Evolutionary conservation across 768 basidiomycete species (phyloP), one percentile per base, ranked within the genome.

Genomic region (Lactarius tabidus): DNA sequence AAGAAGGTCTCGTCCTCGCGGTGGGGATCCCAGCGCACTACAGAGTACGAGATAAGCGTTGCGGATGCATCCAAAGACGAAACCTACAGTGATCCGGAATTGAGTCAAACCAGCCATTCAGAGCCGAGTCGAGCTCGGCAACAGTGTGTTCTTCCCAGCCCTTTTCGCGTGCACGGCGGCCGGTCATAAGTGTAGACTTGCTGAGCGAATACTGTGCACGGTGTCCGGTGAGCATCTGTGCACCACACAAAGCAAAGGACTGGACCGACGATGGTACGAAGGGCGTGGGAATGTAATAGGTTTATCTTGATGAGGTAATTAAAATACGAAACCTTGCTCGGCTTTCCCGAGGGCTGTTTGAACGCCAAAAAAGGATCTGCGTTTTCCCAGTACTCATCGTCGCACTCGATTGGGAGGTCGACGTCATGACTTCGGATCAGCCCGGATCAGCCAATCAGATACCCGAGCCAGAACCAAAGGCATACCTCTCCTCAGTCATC

Each of bases 401-500:
- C 68, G 38, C 68, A 69, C 23, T 67, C 68, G 26, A 63, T 48
- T 4, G 63, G 68, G 15, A 68, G 54, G 4, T 68, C 68, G 15
- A 66, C 52, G 28, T 63, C 62, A 45, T 78, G 69, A 55, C 73
- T 73, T 31, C 26, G 51, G 33, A 45, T 39, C 10, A 33, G 36
- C 23, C 83, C 69, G 70, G 7, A 56, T 66, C 38, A 66, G 55
- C 1, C 1, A 18, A 51, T 31, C 23, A 31, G 20, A 38, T 31
- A 39, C 53, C 12, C 6, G 10, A 18, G n/a, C 3, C 35, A 35
- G 17, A 54, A 28, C 28, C 12, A 35, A 38, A 18, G 14, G 31
- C 60, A 29, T 35, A 86, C 85, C 89, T 89, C 72, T 89, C 89
- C 68, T 91, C 89, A 58, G 87, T 85, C 6, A 92, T 77, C 1